phyloP scores from a whole-genome alignment of 192 early-diverging fungal species.

The Coemansia sp. region DNA sequence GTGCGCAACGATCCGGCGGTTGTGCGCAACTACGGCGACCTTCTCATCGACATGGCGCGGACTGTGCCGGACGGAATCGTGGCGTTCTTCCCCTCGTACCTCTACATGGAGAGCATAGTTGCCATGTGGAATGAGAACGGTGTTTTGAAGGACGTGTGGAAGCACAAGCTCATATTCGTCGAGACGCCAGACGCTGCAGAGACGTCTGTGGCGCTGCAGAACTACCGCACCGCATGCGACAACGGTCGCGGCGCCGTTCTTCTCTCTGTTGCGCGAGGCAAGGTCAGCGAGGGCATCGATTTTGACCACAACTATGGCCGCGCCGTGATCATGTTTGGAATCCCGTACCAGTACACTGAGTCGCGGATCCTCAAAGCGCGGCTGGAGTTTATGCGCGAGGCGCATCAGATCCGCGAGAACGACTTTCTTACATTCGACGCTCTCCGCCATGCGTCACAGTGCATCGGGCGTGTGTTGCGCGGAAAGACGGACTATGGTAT shows the following conservation, averaged over 20 bases:
- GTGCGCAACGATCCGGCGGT: conserved; percentile 98
- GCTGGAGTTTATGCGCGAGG: conserved; percentile 92
- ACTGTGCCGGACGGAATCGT: conserved; percentile 97
- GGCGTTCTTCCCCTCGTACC: conserved; percentile 96
- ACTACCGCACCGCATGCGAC: conserved; percentile 92
- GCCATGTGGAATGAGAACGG: conserved; percentile 98
- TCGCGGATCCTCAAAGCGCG: conserved; percentile 92
- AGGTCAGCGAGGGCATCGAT: conserved; percentile 99
- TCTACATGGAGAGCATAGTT: conserved; percentile 99
- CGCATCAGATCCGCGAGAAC: conserved; percentile 93
- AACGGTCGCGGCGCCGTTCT: conserved; percentile 98
- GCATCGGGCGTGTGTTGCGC: conserved; percentile 93
- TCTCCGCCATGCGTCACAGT: conserved; percentile 98
- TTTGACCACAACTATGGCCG: conserved; percentile 99
- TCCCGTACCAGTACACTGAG: conserved; percentile 99
- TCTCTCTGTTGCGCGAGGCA: conserved; percentile 96
- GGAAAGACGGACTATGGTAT: conserved; percentile 99
- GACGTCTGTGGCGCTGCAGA: conserved; percentile 91
- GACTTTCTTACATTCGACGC: conserved; percentile 99
- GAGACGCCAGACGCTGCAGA: conserved; percentile 99
- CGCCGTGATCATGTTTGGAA: conserved; percentile 98
- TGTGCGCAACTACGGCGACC: conserved; percentile 97
- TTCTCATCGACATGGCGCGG: conserved; percentile 91
- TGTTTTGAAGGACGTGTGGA: conserved; percentile 90
- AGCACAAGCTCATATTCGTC: conserved; percentile 98